Percentiles rank a stretch among this genome's conserved stretches.
Conservation (phyloP, 176 grass and related monocot genomes). For the Triticum turgidum region DNA sequence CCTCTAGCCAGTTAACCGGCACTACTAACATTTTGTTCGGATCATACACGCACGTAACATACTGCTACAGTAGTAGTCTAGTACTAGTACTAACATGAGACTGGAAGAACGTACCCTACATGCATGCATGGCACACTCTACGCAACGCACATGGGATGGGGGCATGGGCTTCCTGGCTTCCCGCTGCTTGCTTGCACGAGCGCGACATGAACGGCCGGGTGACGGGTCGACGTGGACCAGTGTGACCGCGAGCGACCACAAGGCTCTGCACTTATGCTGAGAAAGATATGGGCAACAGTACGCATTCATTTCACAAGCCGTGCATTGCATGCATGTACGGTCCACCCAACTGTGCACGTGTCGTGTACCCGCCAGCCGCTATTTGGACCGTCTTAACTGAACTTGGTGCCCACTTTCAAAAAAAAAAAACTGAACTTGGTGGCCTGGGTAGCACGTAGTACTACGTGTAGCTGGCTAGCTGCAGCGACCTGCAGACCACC, state of each 20-base stretch:
- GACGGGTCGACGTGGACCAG: background rate
- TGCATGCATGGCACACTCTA: background rate
- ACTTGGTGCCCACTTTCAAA: too few species aligned
- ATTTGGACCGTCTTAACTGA: background rate
- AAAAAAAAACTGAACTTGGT: background rate
- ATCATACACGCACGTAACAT: background rate
- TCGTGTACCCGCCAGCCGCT: background rate
- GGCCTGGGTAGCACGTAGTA: too few species aligned
- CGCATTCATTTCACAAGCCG: background rate
- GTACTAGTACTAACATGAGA: background rate
- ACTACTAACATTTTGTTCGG: too few species aligned
- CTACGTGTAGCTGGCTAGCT: too few species aligned
- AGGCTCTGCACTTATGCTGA: background rate
- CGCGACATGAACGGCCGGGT: too few species aligned
- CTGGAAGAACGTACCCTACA: background rate
- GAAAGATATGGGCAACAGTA: slow-evolving; percentile 25
- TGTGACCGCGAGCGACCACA: background rate
- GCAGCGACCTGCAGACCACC: too few species aligned
- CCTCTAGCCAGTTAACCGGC: too few species aligned
- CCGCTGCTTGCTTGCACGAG: background rate
- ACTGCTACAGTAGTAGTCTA: too few species aligned
- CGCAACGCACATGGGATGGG: background rate
- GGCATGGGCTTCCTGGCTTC: background rate
- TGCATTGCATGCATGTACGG: background rate
- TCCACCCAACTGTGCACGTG: background rate